Conservation (phyloP, 192 early-diverging fungal species). For the Dispira simplex region DNA sequence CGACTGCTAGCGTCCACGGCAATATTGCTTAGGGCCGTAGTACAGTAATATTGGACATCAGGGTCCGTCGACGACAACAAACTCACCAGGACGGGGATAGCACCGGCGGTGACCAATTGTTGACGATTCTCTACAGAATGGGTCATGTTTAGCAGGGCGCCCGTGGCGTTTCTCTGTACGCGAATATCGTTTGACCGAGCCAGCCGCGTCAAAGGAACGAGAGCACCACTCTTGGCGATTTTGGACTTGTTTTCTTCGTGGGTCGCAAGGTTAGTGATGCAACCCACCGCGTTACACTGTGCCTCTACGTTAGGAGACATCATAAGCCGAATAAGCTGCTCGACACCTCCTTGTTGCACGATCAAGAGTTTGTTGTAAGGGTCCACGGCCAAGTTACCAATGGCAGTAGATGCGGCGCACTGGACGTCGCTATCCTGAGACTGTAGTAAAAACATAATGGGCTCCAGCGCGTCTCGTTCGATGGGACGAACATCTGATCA, state of each 20-base stretch:
- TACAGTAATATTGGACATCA: constrained; percentile 83
- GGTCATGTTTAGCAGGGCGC: constrained; percentile 86
- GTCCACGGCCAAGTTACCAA: constrained; percentile 81
- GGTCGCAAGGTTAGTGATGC: constrained; percentile 85
- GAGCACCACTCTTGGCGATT: constrained; percentile 71
- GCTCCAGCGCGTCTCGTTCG: constrained; percentile 58
- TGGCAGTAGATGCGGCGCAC: constrained; percentile 66
- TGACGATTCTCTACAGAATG: constrained; percentile 72
- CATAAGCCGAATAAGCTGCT: constrained; percentile 78
- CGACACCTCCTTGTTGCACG: constrained; percentile 67
- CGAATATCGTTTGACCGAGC: constrained; percentile 68
- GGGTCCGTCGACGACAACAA: constrained; percentile 59
- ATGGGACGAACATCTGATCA: constrained; percentile 54
- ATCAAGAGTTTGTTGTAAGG: constrained; percentile 73
- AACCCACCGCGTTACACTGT: constrained; percentile 89
- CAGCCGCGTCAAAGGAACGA: constrained; percentile 53
- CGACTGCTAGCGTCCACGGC: constrained; percentile 62
- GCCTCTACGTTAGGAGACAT: constrained; percentile 71
- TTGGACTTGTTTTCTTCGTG: constrained; percentile 73
- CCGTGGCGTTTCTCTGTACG: constrained; percentile 80
- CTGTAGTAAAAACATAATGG: constrained; percentile 66
- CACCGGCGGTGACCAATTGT: constrained; percentile 65
- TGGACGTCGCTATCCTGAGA: constrained; percentile 75
- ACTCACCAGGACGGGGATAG: constrained; percentile 66
- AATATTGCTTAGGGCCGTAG: constrained; percentile 79